Conservation (phyloP, 768 basidiomycete genomes). For the Tylopilus sp. region DNA sequence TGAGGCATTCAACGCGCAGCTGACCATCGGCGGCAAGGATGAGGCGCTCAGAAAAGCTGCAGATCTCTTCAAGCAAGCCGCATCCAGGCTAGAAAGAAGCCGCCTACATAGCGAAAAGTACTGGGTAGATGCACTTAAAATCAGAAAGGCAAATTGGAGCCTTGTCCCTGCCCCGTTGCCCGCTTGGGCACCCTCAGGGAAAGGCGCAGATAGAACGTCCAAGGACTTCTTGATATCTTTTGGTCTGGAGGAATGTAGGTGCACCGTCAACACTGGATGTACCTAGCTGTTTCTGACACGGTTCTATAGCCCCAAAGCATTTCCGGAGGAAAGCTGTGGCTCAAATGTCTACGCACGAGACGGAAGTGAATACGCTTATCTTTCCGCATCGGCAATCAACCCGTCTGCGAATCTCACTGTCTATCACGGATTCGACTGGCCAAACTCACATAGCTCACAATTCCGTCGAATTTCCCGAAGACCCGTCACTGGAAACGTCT, state of each 20-base stretch:
- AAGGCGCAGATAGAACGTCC: constrained; percentile 75
- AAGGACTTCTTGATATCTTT: constrained; percentile 81
- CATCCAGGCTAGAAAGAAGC: constrained; percentile 63
- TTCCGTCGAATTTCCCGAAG: constrained; percentile 27
- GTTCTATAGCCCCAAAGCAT: constrained; percentile 51
- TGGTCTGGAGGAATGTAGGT: constrained; percentile 79
- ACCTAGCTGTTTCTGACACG: not conserved
- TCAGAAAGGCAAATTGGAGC: constrained; percentile 76
- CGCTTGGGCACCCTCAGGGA: constrained; percentile 62
- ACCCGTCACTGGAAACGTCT: constrained; percentile 44
- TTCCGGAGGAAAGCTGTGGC: constrained; percentile 73
- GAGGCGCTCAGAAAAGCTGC: constrained; percentile 74
- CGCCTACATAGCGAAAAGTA: constrained; percentile 65
- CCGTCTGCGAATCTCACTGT: constrained; percentile 60
- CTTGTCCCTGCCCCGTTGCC: constrained; percentile 78
- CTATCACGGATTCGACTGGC: constrained; percentile 34
- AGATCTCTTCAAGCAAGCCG: constrained; percentile 64
- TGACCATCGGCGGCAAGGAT: constrained; percentile 77
- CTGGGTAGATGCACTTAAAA: constrained; percentile 79
- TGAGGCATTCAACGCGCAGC: constrained; percentile 67
- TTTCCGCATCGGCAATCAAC: constrained; percentile 66
- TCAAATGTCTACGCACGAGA: constrained; percentile 52
- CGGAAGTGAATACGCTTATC: constrained; percentile 41
- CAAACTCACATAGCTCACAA: constrained; percentile 36
- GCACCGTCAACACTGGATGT: not conserved